Evolutionary conservation across 2,329 filamentous ascomycete genomes (phyloP), one percentile per base, ranked within the genome.

Genomic region (Botryotinia calthae): DNA sequence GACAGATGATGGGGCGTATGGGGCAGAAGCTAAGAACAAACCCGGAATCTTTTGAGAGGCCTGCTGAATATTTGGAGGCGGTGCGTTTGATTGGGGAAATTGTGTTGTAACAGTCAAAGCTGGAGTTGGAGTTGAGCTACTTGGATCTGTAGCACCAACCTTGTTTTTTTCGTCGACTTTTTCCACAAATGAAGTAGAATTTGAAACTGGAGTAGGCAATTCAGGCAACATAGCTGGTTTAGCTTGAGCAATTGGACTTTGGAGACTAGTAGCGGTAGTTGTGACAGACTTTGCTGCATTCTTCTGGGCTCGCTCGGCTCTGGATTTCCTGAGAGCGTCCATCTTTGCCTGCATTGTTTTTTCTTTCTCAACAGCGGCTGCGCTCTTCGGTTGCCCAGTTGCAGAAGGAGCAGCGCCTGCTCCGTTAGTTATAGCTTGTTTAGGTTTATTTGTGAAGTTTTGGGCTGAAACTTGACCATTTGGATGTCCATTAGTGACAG

Each of bases 341-440:
- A 97, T 90, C 76, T 93, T 94, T 79, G 93, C 88, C 76, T 93
- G 89, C 64, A 95, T 86, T 46, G 94, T 83, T 73, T 86, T 87
- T 73, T 93, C 93, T 74, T 93, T 97, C 76, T 94, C 87, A 28
- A 88, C 88, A 79, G 91, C 88, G 46, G 56, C 75, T 44, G 77
- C 44, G 69, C 74, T 58, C 40, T 78, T 79, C 40, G 74, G 56
- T 71, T 76, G 48, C 46, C 69, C 25, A 67, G 56, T 25, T 58
- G 72, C 48, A 66, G 65, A 28, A 31, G 28, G 20, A 8, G 56
- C 5, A 70, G 56, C 14, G 10, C n/a, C 34, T 48, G 56, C 48
- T 28, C 58, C 34, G 31, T 70, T 56, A 20, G 14, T 42, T n/a
- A 40, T 40, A 63, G 56, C 28, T 61, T 73, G 56, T 28, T 70